Evolutionary conservation across 1,284 basidiomycete genomes (phyloP).

Genomic region (Inonotus obliquus): DNA sequence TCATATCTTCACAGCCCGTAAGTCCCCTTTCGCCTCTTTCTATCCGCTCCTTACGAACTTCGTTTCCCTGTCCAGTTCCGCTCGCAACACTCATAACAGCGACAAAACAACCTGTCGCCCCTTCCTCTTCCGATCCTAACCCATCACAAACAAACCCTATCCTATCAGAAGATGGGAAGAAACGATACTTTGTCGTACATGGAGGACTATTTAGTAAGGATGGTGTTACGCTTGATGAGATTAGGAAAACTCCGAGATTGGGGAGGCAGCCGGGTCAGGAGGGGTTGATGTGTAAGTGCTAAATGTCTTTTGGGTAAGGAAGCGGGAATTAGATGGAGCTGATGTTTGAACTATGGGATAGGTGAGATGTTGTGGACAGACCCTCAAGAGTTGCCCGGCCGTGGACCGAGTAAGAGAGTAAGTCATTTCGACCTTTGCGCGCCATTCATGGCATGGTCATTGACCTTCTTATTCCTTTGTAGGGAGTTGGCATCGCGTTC

Average conservation of each 20-base stretch:
- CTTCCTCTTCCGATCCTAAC: constrained; percentile 28
- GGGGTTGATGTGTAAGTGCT: constrained; percentile 80
- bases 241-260: constrained; percentile 83
- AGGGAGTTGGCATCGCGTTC: constrained; percentile 95
- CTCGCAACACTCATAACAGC: constrained; percentile 83
- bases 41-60: not conserved
- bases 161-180: constrained; percentile 77
- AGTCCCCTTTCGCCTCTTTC: constrained; percentile 28
- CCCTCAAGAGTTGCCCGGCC: constrained; percentile 86
- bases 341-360: constrained; percentile 36
- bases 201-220: constrained; percentile 96
- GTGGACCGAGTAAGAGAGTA: constrained; percentile 94
- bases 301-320: not conserved
- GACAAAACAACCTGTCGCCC: constrained; percentile 52
- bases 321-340: constrained; percentile 11
- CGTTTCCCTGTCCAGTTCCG: constrained; percentile 56
- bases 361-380: constrained; percentile 89
- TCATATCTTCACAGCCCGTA: constrained; percentile 85
- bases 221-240: constrained; percentile 88
- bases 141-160: constrained; percentile 47
- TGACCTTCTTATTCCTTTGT: constrained; percentile 17
- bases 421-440: constrained; percentile 18
- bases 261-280: constrained; percentile 92
- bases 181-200: constrained; percentile 95
- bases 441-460: not conserved